Evolutionary conservation across 805 yeast species (phyloP), one percentile per base, ranked within the genome.

Genomic region (Saccharomycopsis fibuligera): DNA sequence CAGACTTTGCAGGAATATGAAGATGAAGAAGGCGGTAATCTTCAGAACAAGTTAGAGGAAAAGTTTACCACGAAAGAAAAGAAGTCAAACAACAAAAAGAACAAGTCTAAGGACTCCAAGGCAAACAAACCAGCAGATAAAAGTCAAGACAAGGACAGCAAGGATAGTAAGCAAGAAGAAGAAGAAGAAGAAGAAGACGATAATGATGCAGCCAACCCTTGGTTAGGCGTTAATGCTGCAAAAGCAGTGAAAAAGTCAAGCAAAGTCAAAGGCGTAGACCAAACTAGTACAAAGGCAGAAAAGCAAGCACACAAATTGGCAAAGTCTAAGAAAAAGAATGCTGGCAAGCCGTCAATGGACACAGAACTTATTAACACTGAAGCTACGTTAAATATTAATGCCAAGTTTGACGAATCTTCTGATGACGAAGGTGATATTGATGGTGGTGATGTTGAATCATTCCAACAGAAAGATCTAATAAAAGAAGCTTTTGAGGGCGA

Each of bases 401-500:
- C 25, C 16, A 22, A 23, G 43, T 56, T 21, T 21, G 64, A 58
- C n/a, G 68, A 60, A 5, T 63, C 63, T 16, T 68, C 63, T 39
- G 60, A 62, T 12, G 79, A 67, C 24, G 70, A 67, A 47, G 71
- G 65, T n/a, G 74, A 68, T n/a, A 79, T 67, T 2, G 74, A 67
- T 14, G 75, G 67, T 16, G 68, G 61, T 5, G 66, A 62, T 1
- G 62, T 67, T 29, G 70, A 68, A 50, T 72, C 78, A 75, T 86
- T 89, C 69, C 78, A 79, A 57, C 96, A 89, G 60, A 79, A 80
- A 55, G 90, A 87, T 47, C 72, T 93, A 40, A 84, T 93, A 53
- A 79, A 83, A 53, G 83, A 89, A 61, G 99, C 98, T 0, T 93
- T 93, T 73, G 97, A 97, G 3, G 98, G 98, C 24, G 99, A 93